phyloP scores from a whole-genome alignment of 1,284 basidiomycete genomes.

The Sporisorium sorghi region DNA sequence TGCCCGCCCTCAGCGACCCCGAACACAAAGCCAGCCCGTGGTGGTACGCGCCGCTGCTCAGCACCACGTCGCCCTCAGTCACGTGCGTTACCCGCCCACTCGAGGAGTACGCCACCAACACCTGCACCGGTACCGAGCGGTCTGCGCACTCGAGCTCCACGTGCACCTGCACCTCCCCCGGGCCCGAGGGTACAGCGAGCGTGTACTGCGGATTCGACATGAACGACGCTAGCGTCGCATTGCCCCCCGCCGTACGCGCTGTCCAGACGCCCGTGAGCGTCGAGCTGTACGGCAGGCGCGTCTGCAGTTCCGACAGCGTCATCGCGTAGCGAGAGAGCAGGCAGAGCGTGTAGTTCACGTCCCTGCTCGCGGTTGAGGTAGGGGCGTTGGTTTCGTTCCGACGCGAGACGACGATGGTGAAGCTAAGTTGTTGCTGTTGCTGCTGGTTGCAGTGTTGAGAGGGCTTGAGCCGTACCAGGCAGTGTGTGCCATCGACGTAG shows the following conservation, averaged over 20 bases:
- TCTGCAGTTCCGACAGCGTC: constrained; percentile 40
- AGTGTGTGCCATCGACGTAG: constrained; percentile 82
- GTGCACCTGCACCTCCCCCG: constrained; percentile 59
- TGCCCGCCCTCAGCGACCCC: constrained; percentile 71
- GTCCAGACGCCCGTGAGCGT: constrained; percentile 72
- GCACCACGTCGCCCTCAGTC: constrained; percentile 77
- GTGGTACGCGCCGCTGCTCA: constrained; percentile 82
- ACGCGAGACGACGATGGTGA: constrained; percentile 56
- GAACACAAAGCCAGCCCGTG: constrained; percentile 80
- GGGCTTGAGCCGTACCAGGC: constrained; percentile 73
- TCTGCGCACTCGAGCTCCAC: constrained; percentile 75
- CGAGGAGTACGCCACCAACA: constrained; percentile 73
- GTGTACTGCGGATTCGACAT: constrained; percentile 91
- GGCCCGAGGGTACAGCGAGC: constrained; percentile 70
- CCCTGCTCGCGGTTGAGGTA: constrained; percentile 1
- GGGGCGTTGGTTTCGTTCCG: constrained; percentile 49
- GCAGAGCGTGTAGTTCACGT: constrained; percentile 72
- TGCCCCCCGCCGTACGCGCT: constrained; percentile 83
- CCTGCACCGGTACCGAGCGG: constrained; percentile 78
- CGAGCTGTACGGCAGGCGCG: constrained; percentile 33
- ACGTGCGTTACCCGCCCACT: constrained; percentile 73
- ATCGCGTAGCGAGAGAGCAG: constrained; percentile 72
- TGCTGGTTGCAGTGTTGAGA: constrained; percentile 1
- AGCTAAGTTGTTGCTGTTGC: constrained; percentile 17
- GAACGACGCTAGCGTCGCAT: constrained; percentile 81